phyloP scores from a whole-genome alignment of 345 rosid genomes.

The Boechera retrofracta region DNA sequence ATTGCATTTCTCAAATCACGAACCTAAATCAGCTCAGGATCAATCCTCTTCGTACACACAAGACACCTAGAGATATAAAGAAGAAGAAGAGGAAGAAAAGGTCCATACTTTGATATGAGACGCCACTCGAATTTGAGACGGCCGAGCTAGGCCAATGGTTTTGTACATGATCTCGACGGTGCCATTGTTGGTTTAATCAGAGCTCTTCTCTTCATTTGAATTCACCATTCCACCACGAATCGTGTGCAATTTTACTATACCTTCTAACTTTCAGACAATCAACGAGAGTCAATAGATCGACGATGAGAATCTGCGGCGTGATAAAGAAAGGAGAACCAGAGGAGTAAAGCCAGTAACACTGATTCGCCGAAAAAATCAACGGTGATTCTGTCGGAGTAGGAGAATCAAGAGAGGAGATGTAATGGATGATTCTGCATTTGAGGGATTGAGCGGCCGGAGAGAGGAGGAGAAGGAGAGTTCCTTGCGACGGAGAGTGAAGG shows the following conservation, averaged over 20 bases:
- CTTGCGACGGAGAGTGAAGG: constrained; percentile 71
- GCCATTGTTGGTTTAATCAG: constrained; percentile 31
- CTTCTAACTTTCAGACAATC: constrained; percentile 14
- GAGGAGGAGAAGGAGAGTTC: constrained; percentile 75
- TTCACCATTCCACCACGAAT: constrained; percentile 35
- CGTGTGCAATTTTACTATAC: neutral
- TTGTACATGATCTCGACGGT: constrained; percentile 63
- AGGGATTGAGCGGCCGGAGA: constrained; percentile 61
- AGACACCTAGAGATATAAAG: neutral
- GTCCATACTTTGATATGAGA: constrained; percentile 58
- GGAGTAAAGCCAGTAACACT: constrained; percentile 80
- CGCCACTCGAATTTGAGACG: constrained; percentile 64
- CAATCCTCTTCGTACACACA: constrained; percentile 16
- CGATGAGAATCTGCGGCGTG: constrained; percentile 91
- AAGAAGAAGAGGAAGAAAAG: constrained; percentile 1
- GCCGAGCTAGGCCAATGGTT: constrained; percentile 80
- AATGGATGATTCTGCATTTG: constrained; percentile 66
- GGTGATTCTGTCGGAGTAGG: constrained; percentile 67
- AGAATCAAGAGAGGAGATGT: constrained; percentile 46
- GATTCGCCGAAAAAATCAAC: constrained; percentile 74
- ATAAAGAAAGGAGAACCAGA: constrained; percentile 72
- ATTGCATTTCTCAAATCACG: constrained; percentile 67
- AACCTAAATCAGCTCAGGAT: constrained; percentile 52
- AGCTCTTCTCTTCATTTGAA: constrained; percentile 44
- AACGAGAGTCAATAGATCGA: constrained; percentile 62